phyloP scores from a whole-genome alignment of 78 protist species.

The Reticulomyxa filosa region DNA sequence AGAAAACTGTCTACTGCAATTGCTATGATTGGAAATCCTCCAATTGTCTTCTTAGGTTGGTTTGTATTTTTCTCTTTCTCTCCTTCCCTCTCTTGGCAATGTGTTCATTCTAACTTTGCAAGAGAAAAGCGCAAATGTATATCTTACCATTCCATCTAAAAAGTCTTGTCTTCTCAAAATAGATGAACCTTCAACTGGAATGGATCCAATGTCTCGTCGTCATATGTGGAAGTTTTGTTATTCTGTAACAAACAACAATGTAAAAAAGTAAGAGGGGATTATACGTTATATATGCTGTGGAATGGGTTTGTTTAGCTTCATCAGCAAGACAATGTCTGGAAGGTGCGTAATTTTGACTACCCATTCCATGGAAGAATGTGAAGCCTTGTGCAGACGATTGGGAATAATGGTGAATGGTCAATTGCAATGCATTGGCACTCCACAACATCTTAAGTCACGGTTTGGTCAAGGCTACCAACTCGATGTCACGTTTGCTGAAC shows the following conservation, averaged over 20 bases:
- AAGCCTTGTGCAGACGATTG: constrained; percentile 26
- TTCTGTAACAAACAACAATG: too few relatives aligned
- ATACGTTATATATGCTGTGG: too few relatives aligned
- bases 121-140: too few relatives aligned
- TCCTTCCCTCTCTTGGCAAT: too few relatives aligned
- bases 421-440: constrained; percentile 16
- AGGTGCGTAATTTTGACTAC: constrained; percentile 46
- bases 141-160: too few relatives aligned
- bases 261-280: too few relatives aligned
- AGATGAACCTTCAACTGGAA: constrained; percentile 33
- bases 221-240: constrained; percentile 21
- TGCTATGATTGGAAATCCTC: constrained; percentile 39
- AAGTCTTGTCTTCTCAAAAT: too few relatives aligned
- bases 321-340: neutral
- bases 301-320: too few relatives aligned
- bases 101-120: too few relatives aligned
- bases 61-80: too few relatives aligned
- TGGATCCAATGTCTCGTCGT: constrained; percentile 33
- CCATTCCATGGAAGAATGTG: constrained; percentile 45
- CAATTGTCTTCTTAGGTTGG: constrained; percentile 7
- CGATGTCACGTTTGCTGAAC: too few relatives aligned
- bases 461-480: neutral
- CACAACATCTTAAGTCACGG: constrained; percentile 1
- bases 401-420: constrained; percentile 35
- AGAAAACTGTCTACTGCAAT: constrained; percentile 53